Conservation (phyloP, 129 eudicot genomes). For the Logfia minima region DNA sequence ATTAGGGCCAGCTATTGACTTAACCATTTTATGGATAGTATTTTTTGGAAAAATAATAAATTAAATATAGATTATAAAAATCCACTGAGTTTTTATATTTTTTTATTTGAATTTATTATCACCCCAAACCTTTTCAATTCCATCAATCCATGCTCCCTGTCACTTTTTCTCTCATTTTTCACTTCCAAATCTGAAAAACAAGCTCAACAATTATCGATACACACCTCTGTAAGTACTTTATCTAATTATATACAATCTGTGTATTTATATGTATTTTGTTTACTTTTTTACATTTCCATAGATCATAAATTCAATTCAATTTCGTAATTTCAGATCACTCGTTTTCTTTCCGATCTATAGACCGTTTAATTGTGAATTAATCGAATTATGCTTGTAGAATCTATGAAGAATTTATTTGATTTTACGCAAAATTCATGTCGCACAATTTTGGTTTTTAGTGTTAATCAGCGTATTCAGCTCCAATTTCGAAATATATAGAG, state of each 20-base stretch:
- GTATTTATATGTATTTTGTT: background rate
- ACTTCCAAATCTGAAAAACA: constrained; percentile 24
- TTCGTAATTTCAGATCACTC: constrained; percentile 15
- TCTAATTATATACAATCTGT: constrained; percentile 8
- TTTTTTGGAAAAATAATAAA: too few relatives aligned
- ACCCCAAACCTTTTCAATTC: background rate
- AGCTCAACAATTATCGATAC: constrained; percentile 5
- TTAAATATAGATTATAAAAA: too few relatives aligned
- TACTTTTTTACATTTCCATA: background rate
- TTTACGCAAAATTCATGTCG: constrained; percentile 5
- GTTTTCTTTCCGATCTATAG: constrained; percentile 4
- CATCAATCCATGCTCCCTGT: background rate
- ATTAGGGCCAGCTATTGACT: background rate
- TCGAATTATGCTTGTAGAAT: constrained; percentile 10
- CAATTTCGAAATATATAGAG: background rate
- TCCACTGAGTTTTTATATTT: background rate
- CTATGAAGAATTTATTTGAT: background rate
- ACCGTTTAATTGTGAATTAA: background rate
- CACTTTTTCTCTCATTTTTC: constrained; percentile 23
- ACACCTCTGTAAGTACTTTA: constrained; percentile 31
- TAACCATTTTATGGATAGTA: background rate
- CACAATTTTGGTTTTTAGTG: background rate
- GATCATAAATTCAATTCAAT: constrained; percentile 15
- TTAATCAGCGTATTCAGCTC: background rate
- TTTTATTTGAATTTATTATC: background rate